Base-by-base conservation (phyloP, 495 filamentous ascomycete genomes). In the Jackrogersella multiformis region DNA sequence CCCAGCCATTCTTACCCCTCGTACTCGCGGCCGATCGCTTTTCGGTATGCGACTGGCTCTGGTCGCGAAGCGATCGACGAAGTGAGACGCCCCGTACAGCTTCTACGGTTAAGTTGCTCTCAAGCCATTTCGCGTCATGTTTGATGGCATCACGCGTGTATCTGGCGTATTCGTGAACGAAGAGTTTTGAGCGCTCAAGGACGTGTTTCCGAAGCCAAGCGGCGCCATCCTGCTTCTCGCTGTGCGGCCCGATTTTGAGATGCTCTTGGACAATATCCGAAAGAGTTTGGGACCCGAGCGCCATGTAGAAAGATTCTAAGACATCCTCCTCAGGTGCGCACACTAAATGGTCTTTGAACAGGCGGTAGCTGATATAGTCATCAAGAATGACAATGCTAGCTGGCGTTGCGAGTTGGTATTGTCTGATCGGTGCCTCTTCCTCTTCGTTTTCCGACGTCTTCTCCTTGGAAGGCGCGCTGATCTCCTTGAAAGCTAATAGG, bases 291-390 rank as follows among this genome's bases (percentile, higher is more conserved):
- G 86, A 83, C 9, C 89, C 89, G 16, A 92, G 82, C 0, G 81
- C 79, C 34, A 85, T 71, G 72, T 98, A 99, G 69, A 98, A 93
- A 4, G 84, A 82, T 73, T 99, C 95, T 1, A 99, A 78, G 0
- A 75, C 65, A 62, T 98, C 95, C 57, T 98, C 95, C 71, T 94
- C 90, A 0, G 95, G 95, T 0, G 94, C 92, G 49, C 88, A 91
- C 6, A 94, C 82, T 26, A 99, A 80, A 46, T 89, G 84, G 10
- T 89, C 85, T 70, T 89, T 92, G 80, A 99, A 99, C 0, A 93
- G 76, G 26, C 88, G 87, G 72, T 93, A 97, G 64, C 86, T 90
- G 59, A 89, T 89, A 65, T 91, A 90, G 71, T 97, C 93, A 76
- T 99, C 94, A 6, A 93, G 82, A 52, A 98, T 86, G 15, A 94